phyloP scores from a whole-genome alignment of 495 filamentous ascomycete species.

The Penicillium canescens region DNA sequence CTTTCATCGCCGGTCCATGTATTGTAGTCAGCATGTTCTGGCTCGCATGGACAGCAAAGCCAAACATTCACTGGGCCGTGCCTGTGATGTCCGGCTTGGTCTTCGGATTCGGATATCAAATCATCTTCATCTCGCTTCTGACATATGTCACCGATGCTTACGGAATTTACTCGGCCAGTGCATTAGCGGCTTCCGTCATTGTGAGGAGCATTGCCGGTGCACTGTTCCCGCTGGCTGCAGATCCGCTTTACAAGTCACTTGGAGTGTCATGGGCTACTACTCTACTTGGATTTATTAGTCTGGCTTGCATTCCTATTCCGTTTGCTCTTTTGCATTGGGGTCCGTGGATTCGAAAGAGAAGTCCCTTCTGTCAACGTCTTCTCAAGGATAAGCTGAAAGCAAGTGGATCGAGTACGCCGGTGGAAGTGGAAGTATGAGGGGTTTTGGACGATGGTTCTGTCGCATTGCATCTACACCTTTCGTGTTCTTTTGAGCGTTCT shows the following conservation, averaged over 20 bases:
- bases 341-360: conserved; percentile 35
- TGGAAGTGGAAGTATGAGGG: conserved; percentile 14
- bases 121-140: conserved; percentile 66
- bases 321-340: conserved; percentile 40
- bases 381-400: conserved; percentile 21
- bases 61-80: conserved; percentile 59
- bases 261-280: conserved; percentile 47
- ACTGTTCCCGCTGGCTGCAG: conserved; percentile 46
- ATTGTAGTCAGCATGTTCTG: conserved; percentile 68
- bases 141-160: conserved; percentile 82
- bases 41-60: conserved; percentile 66
- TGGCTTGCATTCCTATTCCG: conserved; percentile 43
- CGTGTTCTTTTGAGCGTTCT: no score
- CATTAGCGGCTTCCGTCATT: conserved; percentile 64
- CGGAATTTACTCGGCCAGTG: conserved; percentile 67
- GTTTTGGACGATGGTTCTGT: not conserved
- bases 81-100: conserved; percentile 63
- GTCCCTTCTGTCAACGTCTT: conserved; percentile 42
- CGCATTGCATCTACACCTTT: no score
- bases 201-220: conserved; percentile 63
- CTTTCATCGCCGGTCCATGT: conserved; percentile 64
- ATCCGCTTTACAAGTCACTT: conserved; percentile 38
- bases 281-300: conserved; percentile 45
- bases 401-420: conserved; percentile 19
- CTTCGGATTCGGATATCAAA: conserved; percentile 69